Evolutionary conservation across 2,329 filamentous ascomycete species (phyloP).

Genomic region (Aspergillus sp.): DNA sequence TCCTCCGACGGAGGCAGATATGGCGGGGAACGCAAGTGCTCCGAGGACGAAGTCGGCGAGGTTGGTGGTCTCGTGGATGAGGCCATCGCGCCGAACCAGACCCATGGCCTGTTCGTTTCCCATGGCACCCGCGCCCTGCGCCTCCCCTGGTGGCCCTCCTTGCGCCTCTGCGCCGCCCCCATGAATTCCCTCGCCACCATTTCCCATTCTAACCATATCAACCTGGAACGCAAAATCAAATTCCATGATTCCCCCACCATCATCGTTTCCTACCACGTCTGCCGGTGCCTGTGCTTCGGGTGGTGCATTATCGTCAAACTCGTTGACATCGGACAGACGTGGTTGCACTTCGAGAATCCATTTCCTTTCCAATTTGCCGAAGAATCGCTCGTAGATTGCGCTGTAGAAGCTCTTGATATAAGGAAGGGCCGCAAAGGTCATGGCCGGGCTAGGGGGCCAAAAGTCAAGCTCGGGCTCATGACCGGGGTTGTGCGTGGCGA

Average conservation of each 20-base stretch:
- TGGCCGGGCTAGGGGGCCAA: constrained; percentile 66
- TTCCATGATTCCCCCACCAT: constrained; percentile 48
- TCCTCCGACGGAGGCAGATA: constrained; percentile 77
- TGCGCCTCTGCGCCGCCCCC: constrained; percentile 19
- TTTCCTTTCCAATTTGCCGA: constrained; percentile 56
- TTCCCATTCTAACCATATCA: constrained; percentile 51
- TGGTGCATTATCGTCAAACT: constrained; percentile 34
- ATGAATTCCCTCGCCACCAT: constrained; percentile 39
- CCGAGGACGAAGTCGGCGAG: constrained; percentile 63
- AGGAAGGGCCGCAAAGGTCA: constrained; percentile 65
- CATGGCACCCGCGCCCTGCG: constrained; percentile 20
- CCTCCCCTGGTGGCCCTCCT: constrained; percentile 23
- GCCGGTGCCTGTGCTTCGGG: constrained; percentile 33
- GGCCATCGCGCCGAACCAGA: constrained; percentile 45
- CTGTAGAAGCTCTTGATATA: constrained; percentile 66
- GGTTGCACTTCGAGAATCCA: constrained; percentile 66
- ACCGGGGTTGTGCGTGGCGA: constrained; percentile 47
- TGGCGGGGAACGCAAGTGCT: constrained; percentile 75
- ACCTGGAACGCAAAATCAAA: constrained; percentile 53
- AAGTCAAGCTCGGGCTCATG: constrained; percentile 53
- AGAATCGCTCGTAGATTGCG: constrained; percentile 59
- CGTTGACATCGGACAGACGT: constrained; percentile 45
- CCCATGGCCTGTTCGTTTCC: constrained; percentile 26
- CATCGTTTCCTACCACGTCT: constrained; percentile 26
- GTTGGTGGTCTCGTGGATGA: constrained; percentile 54